phyloP scores from a whole-genome alignment of 306 rosid genomes.

The Quercus engelmannii region DNA sequence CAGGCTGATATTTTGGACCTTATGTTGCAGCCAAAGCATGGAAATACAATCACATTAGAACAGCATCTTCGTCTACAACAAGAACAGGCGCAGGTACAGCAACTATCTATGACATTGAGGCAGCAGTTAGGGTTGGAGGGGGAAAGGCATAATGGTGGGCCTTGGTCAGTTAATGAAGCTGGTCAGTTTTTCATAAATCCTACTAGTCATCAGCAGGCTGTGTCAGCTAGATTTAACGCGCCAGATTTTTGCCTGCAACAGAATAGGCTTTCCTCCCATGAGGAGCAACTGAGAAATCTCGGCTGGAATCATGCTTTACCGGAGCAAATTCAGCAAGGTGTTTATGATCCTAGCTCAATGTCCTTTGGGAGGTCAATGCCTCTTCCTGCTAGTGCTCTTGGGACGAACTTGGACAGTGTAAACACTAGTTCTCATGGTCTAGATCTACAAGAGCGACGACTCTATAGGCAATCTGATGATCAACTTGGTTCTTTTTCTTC shows the following conservation, averaged over 20 bases:
- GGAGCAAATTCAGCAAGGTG: slow-evolving; percentile 46
- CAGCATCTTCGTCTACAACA: slow-evolving; percentile 54
- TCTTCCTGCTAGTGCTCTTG: slow-evolving; percentile 27
- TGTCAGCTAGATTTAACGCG: slow-evolving; percentile 38
- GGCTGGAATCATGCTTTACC: slow-evolving; percentile 39
- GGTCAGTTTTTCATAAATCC: slow-evolving; percentile 50
- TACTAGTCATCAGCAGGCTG: slow-evolving; percentile 44
- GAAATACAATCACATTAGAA: slow-evolving; percentile 43
- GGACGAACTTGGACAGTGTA: slow-evolving; percentile 26
- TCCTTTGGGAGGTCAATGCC: slow-evolving; percentile 59
- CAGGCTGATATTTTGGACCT: slow-evolving; percentile 54
- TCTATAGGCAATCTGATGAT: slow-evolving; percentile 31
- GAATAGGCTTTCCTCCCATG: slow-evolving; percentile 50
- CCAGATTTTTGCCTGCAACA: slow-evolving; percentile 57
- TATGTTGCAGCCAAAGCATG: slow-evolving; percentile 53
- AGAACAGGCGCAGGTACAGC: slow-evolving; percentile 53
- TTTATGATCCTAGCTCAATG: slow-evolving; percentile 45
- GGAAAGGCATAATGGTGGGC: slow-evolving; percentile 52
- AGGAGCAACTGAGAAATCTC: slow-evolving; percentile 54
- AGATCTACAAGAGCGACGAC: slow-evolving; percentile 43
- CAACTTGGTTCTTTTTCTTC: slow-evolving; percentile 36
- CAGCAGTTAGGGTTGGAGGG: slow-evolving; percentile 58
- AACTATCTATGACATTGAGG: slow-evolving; percentile 52
- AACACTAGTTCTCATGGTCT: slow-evolving; percentile 32
- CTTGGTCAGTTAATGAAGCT: slow-evolving; percentile 48